Evolutionary conservation across 1,284 basidiomycete genomes (phyloP).

Genomic region (Papiliotrema flavescens): DNA sequence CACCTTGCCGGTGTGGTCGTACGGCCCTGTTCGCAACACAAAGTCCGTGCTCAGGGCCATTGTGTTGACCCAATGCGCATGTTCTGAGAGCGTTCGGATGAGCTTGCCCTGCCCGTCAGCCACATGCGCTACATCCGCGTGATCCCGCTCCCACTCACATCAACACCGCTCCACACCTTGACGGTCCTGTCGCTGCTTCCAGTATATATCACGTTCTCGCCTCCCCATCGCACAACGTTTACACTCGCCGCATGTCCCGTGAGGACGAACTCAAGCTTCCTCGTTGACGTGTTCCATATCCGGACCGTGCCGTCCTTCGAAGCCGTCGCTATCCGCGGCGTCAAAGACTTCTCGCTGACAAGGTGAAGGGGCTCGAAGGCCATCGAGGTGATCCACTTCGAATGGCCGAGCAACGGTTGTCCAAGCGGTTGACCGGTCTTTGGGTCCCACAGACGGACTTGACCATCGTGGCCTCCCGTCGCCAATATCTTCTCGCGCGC

Average conservation of each 20-base stretch:
- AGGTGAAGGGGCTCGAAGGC: slow-evolving; percentile 96
- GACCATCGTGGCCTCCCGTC: slow-evolving; percentile 86
- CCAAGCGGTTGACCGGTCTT: slow-evolving; percentile 79
- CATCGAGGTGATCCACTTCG: slow-evolving; percentile 96
- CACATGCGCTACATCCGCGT: neutral
- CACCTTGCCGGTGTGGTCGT: slow-evolving; percentile 76
- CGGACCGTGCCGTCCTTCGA: slow-evolving; percentile 95
- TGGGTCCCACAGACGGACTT: slow-evolving; percentile 86
- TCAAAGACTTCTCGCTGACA: slow-evolving; percentile 54
- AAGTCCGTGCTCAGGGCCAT: slow-evolving; percentile 94
- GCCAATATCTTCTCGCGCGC: slow-evolving; percentile 83
- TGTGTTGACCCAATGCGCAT: slow-evolving; percentile 98
- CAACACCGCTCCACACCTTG: slow-evolving; percentile 85
- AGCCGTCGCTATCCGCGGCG: slow-evolving; percentile 86
- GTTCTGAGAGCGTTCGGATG: slow-evolving; percentile 74
- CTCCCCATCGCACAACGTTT: slow-evolving; percentile 95
- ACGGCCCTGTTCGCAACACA: slow-evolving; percentile 89
- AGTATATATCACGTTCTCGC: slow-evolving; percentile 85
- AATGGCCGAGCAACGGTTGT: slow-evolving; percentile 81
- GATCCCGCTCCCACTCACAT: slow-evolving; percentile 51
- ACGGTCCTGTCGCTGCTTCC: slow-evolving; percentile 92
- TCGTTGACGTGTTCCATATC: slow-evolving; percentile 77
- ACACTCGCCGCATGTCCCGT: slow-evolving; percentile 93
- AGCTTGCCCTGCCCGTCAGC: slow-evolving; percentile 52
- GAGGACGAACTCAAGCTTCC: slow-evolving; percentile 76